A percentile compares a stretch with the other conserved stretches of the same genome.
Conservation (phyloP, 1,139 yeast species). For the Blastobotrys indianensis region DNA sequence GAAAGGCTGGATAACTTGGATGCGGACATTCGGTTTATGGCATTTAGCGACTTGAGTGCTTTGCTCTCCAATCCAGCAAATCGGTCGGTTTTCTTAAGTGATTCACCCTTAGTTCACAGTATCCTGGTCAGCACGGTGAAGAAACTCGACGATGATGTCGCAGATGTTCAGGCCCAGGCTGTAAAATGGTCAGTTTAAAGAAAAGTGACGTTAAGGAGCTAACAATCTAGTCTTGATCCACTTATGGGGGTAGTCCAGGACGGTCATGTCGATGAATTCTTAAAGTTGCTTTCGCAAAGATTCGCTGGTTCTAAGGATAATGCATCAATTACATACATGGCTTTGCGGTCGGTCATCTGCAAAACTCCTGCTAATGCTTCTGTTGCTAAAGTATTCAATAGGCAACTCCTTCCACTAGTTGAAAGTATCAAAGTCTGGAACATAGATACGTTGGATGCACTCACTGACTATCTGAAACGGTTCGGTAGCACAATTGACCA, state of each 20-base stretch:
- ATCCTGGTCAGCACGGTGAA: conserved; percentile 48
- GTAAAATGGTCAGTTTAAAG: conserved; percentile 46
- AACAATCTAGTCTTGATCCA: conserved; percentile 32
- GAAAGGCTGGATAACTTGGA: conserved; percentile 42
- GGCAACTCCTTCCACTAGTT: conserved; percentile 32
- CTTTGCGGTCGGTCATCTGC: conserved; percentile 55
- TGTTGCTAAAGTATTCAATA: conserved; percentile 34
- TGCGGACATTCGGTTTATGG: conserved; percentile 84
- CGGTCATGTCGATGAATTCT: conserved; percentile 18
- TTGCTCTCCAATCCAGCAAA: conserved; percentile 34
- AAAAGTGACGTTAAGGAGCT: neutral
- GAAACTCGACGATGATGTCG: conserved; percentile 55
- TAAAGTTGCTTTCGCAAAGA: conserved; percentile 15
- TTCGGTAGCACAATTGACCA: conserved; percentile 47
- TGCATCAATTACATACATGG: conserved; percentile 59
- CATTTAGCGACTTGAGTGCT: conserved; percentile 66
- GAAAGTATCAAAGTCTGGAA: conserved; percentile 31
- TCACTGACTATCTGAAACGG: conserved; percentile 52
- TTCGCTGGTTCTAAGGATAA: conserved; percentile 13
- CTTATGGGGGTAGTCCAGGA: conserved; percentile 29
- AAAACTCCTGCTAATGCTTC: conserved; percentile 30
- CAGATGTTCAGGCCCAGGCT: conserved; percentile 78
- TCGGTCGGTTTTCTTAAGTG: conserved; percentile 27
- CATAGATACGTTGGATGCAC: conserved; percentile 59
- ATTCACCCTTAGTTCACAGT: conserved; percentile 26